phyloP scores from a whole-genome alignment of 1,284 basidiomycete species.

The Microbotryum lychnidis-dioicae region DNA sequence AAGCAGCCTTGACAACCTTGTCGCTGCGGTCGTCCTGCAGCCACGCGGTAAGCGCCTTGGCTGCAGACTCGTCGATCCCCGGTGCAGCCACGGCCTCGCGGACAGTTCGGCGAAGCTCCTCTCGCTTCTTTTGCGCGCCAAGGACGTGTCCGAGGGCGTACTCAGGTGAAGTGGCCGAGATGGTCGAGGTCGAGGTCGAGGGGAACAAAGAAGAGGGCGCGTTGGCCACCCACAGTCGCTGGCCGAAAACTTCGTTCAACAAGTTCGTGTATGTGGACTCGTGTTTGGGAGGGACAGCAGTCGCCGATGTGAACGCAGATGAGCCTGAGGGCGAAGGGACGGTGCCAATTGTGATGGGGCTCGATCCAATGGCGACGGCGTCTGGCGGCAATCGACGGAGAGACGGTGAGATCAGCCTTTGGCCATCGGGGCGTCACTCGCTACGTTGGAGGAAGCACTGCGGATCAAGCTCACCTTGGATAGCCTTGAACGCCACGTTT shows the following conservation, averaged over 20 bases:
- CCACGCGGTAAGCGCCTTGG: conserved; percentile 53
- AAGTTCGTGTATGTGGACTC: conserved; percentile 88
- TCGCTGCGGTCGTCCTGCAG: conserved; percentile 49
- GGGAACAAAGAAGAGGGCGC: conserved; percentile 59
- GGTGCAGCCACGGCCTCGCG: conserved; percentile 34
- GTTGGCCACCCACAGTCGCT: conserved; percentile 80
- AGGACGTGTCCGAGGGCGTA: conserved; percentile 87
- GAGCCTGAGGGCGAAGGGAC: conserved; percentile 36
- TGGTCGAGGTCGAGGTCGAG: conserved; percentile 37
- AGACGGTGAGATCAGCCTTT: conserved; percentile 1
- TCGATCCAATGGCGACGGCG: conserved; percentile 39
- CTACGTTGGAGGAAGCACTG: background rate
- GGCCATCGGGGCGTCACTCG: conserved; percentile 24
- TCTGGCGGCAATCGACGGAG: conserved; percentile 19
- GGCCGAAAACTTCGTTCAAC: conserved; percentile 69
- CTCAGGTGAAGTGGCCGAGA: conserved; percentile 72
- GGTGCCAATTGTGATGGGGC: conserved; percentile 31
- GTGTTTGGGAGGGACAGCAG: conserved; percentile 69
- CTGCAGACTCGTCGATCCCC: conserved; percentile 32
- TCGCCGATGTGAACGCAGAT: conserved; percentile 35
- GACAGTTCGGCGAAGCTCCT: conserved; percentile 36
- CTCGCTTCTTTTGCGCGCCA: conserved; percentile 64
- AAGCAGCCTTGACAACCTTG: conserved; percentile 17
- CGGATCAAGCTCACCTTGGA: conserved; percentile 20
- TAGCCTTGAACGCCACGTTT: conserved; percentile 42